Base-by-base conservation (phyloP, 352 stramenopile species). In the Thraustotheca clavata region DNA sequence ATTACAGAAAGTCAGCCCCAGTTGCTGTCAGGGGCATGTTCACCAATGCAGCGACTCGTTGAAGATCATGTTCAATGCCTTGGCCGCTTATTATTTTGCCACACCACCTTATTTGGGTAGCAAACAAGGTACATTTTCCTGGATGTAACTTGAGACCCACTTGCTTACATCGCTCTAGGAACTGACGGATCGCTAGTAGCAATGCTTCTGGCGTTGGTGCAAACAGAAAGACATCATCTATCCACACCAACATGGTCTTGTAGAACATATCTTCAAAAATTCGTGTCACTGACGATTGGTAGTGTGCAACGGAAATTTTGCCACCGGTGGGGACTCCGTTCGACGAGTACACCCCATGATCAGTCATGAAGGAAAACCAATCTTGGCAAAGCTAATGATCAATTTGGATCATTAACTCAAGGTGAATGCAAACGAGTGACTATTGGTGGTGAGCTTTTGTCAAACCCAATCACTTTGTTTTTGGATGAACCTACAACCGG, bases 401-500 rank as follows among this genome's bases (percentile, higher is more conserved):
- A 18, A 46, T 46, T 18, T 43, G 29, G 24, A 52, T 52, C 46
- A n/a, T 24, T 52, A 52, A 52, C 34, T 52, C 46, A 52, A 18
- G 16, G n/a, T n/a, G n/a, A 16, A n/a, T 43, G 83, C 40, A 97
- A 97, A 68, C 71, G 94, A 18, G 76, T 98, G 16, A 89, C 87
- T 1, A 98, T 98, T 62, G 95, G 82, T 4, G 71, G 96, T 16
- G 92, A 99, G 73, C 71, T 99, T 34, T 83, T 97, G 0, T 85
- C 89, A 0, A 96, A 98, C 62, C 95, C 95, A 48, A 89, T 93
- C n/a, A 73, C 98, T 33, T 67, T 99, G 34, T 86, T 99, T 27
- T 73, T 99, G 22, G 94, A 98, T 59, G 96, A 98, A 60, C 92
- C 94, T 1, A 98, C 92, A 0, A 94, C 76, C 8, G 89, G 90